Percentiles rank a stretch among this genome's conserved stretches.
These are phyloP conservation scores for Monotropa hypopitys DNA, from an alignment of 179 eudicot genomes.

Conservation along the genomic window DNA sequence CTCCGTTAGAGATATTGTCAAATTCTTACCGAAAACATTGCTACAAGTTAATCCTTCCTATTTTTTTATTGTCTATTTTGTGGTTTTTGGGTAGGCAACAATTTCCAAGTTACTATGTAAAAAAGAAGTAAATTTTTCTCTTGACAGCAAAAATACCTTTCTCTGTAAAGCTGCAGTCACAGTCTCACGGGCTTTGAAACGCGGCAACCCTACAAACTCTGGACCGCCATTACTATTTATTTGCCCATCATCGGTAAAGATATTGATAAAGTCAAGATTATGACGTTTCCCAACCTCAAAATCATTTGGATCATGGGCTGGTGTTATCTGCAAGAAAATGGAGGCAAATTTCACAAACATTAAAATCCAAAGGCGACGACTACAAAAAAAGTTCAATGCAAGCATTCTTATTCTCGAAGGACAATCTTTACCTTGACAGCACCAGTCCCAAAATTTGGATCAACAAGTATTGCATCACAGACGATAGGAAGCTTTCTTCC, in stretches of 20 bases:
- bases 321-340: constrained; percentile 55
- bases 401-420: constrained; percentile 6
- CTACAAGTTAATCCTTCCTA: not conserved
- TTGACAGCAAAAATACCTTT: constrained; percentile 35
- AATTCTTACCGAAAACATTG: not conserved
- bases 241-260: constrained; percentile 85
- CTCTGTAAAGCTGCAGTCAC: constrained; percentile 55
- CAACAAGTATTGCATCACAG: constrained; percentile 73
- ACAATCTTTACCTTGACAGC: constrained; percentile 66
- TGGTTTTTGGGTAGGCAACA: not conserved
- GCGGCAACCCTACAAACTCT: constrained; percentile 71
- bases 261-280: constrained; percentile 73
- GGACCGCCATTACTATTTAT: constrained; percentile 82
- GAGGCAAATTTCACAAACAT: constrained; percentile 4
- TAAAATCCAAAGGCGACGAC: constrained; percentile 1
- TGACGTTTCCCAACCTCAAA: constrained; percentile 95
- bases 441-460: constrained; percentile 85
- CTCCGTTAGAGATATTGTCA: not conserved
- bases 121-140: not conserved
- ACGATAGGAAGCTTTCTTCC: constrained; percentile 78
- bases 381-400: not conserved
- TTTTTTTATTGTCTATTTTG: not conserved
- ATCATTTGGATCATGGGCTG: constrained; percentile 97
- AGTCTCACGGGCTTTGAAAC: constrained; percentile 76
- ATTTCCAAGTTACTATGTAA: not conserved